Percentiles rank a stretch among this genome's conserved stretches.
These are phyloP conservation scores for Pholiota microspora DNA, from an alignment of 768 basidiomycete genomes.

Conservation along the genomic window DNA sequence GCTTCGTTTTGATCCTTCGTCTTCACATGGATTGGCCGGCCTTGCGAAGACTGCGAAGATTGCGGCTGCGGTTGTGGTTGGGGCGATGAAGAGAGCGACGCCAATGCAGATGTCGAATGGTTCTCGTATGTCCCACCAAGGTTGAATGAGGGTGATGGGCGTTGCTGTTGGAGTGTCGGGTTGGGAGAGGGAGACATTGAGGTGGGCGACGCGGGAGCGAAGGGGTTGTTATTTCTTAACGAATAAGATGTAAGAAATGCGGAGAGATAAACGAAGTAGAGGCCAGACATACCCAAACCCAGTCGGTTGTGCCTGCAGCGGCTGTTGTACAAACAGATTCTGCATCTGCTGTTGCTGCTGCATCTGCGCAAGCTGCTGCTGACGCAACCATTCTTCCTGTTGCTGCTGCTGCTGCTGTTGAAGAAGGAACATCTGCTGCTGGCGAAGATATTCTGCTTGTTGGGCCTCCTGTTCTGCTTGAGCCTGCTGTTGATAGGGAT, in stretches of 20 bases:
- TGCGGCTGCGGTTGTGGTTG: slow-evolving; percentile 32
- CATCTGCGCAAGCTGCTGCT: slow-evolving; percentile 42
- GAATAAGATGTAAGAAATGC: slow-evolving; percentile 22
- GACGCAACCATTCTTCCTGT: slow-evolving; percentile 47
- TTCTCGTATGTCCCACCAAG: slow-evolving; percentile 67
- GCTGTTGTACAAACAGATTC: slow-evolving; percentile 43
- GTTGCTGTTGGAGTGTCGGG: slow-evolving; percentile 14
- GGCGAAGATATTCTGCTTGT: slow-evolving; percentile 74
- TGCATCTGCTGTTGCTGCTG: slow-evolving; percentile 56
- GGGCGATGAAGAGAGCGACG: slow-evolving; percentile 40
- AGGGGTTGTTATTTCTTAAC: slow-evolving; percentile 94
- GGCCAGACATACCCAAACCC: slow-evolving; percentile 62
- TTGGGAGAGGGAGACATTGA: slow-evolving; percentile 26
- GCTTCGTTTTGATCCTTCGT: slow-evolving; percentile 62
- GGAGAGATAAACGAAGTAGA: slow-evolving; percentile 1
- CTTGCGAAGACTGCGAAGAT: slow-evolving; percentile 28
- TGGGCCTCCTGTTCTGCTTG: slow-evolving; percentile 85
- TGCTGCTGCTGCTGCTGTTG: slow-evolving; percentile 54
- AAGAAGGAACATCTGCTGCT: slow-evolving; percentile 69
- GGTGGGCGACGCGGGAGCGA: slow-evolving; percentile 54
- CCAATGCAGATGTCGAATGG: slow-evolving; percentile 44
- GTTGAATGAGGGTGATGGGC: slow-evolving; percentile 59
- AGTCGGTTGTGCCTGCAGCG: slow-evolving; percentile 59
- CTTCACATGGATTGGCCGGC: slow-evolving; percentile 36
- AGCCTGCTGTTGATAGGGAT: slow-evolving; percentile 85